These are phyloP conservation scores for Nannizzia gypsea DNA, from an alignment of 2,329 filamentous ascomycete species.

Conservation along the genomic window DNA sequence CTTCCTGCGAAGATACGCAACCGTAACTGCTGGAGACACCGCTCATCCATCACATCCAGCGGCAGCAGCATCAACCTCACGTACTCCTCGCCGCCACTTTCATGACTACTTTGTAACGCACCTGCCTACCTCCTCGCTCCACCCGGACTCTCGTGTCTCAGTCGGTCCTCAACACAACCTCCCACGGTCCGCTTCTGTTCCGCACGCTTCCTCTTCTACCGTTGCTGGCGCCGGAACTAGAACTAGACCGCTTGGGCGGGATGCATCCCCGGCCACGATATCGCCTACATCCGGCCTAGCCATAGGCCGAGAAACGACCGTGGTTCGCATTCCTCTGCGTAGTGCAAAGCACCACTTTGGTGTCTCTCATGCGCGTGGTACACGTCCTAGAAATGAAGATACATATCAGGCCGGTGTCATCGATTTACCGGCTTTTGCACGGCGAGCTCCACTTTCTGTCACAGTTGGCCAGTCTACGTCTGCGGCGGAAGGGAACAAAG, in stretches of 20 bases:
- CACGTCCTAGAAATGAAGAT: constrained; percentile 83
- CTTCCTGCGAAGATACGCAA: constrained; percentile 22
- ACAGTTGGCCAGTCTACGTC: constrained; percentile 26
- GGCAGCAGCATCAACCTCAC: constrained; percentile 8
- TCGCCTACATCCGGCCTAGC: constrained; percentile 45
- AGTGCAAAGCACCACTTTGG: constrained; percentile 96
- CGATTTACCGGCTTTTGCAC: constrained; percentile 84
- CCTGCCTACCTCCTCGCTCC: constrained; percentile 80
- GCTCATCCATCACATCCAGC: background rate
- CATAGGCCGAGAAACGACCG: constrained; percentile 64
- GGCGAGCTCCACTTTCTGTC: constrained; percentile 57
- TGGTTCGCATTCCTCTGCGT: constrained; percentile 85
- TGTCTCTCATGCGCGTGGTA: constrained; percentile 64
- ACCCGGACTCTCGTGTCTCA: constrained; percentile 63
- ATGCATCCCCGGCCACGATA: constrained; percentile 34
- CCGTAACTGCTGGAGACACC: constrained; percentile 12
- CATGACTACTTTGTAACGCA: constrained; percentile 98
- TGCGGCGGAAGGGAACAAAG: constrained; percentile 41
- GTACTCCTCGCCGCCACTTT: constrained; percentile 45
- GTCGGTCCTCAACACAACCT: constrained; percentile 67
- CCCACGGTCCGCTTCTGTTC: constrained; percentile 70
- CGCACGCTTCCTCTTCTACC: constrained; percentile 32
- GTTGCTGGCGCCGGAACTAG: constrained; percentile 33
- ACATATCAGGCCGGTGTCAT: constrained; percentile 89
- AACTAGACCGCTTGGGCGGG: constrained; percentile 22